Conservation (phyloP, 148 eudicot species). For the Fagopyrum tataricum region DNA sequence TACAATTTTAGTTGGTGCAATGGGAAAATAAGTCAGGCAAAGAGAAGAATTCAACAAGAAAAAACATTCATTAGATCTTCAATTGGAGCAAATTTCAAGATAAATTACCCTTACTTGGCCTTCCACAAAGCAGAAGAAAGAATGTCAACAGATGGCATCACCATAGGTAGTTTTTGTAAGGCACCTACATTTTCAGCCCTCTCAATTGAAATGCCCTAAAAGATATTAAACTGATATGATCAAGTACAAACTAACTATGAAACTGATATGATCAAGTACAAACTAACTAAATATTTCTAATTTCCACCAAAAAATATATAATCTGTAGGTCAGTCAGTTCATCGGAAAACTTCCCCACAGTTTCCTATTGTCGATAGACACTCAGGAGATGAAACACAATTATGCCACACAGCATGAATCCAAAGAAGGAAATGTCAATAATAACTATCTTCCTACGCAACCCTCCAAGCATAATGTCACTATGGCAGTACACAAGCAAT, state of each 20-base stretch:
- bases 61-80: background rate
- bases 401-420: background rate
- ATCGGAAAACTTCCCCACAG: background rate
- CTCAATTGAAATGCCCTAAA: slow-evolving; percentile 33
- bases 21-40: background rate
- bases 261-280: background rate
- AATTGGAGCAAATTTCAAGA: slow-evolving; percentile 2
- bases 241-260: no score
- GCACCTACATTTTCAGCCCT: slow-evolving; percentile 67
- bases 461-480: no score
- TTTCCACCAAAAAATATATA: background rate
- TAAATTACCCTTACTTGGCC: slow-evolving; percentile 77
- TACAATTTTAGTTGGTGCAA: background rate
- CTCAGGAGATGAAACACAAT: background rate
- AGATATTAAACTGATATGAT: background rate
- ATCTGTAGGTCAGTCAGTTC: background rate
- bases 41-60: background rate
- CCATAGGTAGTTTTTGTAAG: slow-evolving; percentile 93
- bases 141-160: slow-evolving; percentile 86
- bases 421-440: background rate
- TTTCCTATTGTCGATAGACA: background rate
- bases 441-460: background rate
- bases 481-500: no score
- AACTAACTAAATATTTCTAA: background rate
- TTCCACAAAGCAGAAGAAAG: slow-evolving; percentile 74